Evolutionary conservation across 306 rosid genomes (phyloP), one percentile per base, ranked within the genome.

Genomic region (Dryas drummondii): DNA sequence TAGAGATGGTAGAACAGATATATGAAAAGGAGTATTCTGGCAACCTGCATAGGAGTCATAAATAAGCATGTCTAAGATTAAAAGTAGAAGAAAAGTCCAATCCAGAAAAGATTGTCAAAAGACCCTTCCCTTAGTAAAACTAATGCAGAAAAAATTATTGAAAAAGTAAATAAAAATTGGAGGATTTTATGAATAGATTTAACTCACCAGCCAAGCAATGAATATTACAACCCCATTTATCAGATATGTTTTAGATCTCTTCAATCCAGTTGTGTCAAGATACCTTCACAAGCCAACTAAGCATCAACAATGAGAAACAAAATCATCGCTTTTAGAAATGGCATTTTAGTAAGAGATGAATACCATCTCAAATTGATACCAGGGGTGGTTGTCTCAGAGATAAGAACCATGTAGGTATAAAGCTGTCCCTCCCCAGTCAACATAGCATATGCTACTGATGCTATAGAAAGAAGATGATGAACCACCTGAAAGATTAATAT

Each of bases 311-410:
- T 12, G 6, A 52, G 6, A 59, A 40, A 16, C 10, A 4, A 4
- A 68, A 27, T 3, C 32, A 14, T 7, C 45, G 62, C 46, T 60
- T 42, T 54, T 12, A 19, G 51, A 42, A 54, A 47, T n/a, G 17
- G 46, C 46, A 69, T 75, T 17, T 37, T 68, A 45, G 44, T 47
- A 55, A 56, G 22, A 66, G 16, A 70, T 70, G 66, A 5, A 11
- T 89, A 94, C 99, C 98, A 94, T 94, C 99, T 90, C 91, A 94
- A 90, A 79, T 94, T 94, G 82, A 92, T 86, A 65, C 96, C 99
- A 5, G 99, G 97, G 62, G 99, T 94, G 49, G 99, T 92, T 73
- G 93, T 88, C 87, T 94, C 99, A 2, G 99, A 94, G 68, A 94
- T 91, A 68, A 94, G 92, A 78, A 94, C 91, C 99, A 94, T 90